Conservation (phyloP, 1,284 basidiomycete species). For the Leccinum griseonigrum region DNA sequence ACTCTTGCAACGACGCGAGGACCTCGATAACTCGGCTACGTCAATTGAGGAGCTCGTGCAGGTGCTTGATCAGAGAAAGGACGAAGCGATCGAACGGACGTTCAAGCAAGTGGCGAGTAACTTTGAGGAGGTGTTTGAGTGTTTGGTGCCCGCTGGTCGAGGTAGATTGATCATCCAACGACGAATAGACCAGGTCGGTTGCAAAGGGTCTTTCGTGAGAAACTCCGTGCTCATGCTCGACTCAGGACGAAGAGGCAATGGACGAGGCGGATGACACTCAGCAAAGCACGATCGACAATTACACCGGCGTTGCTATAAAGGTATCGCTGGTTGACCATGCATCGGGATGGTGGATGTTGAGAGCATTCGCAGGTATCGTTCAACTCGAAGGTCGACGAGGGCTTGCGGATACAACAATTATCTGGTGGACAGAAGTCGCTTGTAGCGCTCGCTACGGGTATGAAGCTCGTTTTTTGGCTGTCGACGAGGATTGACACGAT, state of each 20-base stretch:
- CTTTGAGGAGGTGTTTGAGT: conserved; percentile 97
- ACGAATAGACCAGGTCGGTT: conserved; percentile 75
- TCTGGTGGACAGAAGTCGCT: conserved; percentile 98
- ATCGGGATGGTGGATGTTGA: not conserved
- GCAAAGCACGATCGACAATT: conserved; percentile 84
- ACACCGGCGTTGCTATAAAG: conserved; percentile 96
- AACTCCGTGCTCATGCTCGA: not conserved
- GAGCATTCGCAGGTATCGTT: conserved; percentile 78
- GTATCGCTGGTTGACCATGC: conserved; percentile 26
- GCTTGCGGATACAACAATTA: conserved; percentile 92
- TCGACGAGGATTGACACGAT: not conserved
- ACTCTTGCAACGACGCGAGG: conserved; percentile 80
- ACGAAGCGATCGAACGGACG: conserved; percentile 97
- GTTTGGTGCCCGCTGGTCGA: conserved; percentile 92
- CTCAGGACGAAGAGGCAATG: conserved; percentile 65
- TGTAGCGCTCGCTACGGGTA: conserved; percentile 92
- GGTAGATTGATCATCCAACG: conserved; percentile 92
- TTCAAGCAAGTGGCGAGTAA: conserved; percentile 98
- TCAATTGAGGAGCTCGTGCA: conserved; percentile 96
- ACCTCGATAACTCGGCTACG: conserved; percentile 84
- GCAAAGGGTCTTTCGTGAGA: not conserved
- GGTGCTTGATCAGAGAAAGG: conserved; percentile 94
- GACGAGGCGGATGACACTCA: conserved; percentile 70
- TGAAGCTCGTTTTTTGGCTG: conserved; percentile 8
- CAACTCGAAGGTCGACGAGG: conserved; percentile 97